Conservation (phyloP, 345 rosid species). For the Citrus inodora region DNA sequence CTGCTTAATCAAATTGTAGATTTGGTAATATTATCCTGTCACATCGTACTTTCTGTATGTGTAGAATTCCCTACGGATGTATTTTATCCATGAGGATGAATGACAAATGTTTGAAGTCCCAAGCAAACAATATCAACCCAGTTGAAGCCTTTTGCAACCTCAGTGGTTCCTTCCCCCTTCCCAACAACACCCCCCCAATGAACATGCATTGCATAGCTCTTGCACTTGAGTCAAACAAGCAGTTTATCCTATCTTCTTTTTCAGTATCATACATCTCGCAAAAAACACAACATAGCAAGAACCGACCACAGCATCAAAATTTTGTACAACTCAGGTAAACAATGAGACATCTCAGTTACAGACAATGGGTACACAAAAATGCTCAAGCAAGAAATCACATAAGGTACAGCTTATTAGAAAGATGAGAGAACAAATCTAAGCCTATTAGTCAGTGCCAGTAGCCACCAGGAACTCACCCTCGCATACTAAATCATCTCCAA, state of each 20-base stretch:
- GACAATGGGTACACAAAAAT: neutral
- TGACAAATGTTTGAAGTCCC: neutral
- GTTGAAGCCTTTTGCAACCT: neutral
- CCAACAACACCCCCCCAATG: neutral
- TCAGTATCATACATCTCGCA: too few relatives aligned
- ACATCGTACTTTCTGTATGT: too few relatives aligned
- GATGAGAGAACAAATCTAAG: neutral
- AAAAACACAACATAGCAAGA: neutral
- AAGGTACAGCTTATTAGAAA: neutral
- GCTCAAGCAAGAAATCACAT: neutral
- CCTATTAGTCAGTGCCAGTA: slow-evolving; percentile 38
- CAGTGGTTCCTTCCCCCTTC: neutral
- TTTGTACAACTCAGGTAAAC: neutral
- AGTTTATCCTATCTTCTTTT: too few relatives aligned
- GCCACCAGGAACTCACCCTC: slow-evolving; percentile 96
- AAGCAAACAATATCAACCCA: too few relatives aligned
- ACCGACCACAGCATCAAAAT: neutral
- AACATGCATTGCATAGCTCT: neutral
- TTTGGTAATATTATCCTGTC: too few relatives aligned
- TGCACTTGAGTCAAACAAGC: neutral
- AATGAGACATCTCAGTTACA: neutral
- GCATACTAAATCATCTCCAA: slow-evolving; percentile 72
- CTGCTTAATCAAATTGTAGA: too few relatives aligned
- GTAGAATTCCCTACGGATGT: too few relatives aligned
- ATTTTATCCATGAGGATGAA: neutral